phyloP scores from a whole-genome alignment of 352 stramenopile species.

The Globisporangium nunn region DNA sequence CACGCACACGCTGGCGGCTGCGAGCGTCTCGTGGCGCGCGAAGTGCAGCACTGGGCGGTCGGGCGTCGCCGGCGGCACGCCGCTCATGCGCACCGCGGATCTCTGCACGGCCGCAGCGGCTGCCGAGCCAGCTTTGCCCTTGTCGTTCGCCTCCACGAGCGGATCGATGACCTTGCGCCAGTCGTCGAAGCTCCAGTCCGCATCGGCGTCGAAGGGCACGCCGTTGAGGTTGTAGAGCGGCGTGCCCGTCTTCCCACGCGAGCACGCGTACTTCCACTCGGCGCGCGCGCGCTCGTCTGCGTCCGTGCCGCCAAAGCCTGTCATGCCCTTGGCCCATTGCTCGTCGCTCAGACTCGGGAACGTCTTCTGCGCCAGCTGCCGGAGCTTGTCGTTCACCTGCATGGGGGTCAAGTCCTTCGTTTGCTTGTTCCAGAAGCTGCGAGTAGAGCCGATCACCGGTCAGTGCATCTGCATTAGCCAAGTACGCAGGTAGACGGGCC shows the following conservation, averaged over 20 bases:
- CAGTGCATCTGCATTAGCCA: not conserved
- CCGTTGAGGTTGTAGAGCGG: constrained; percentile 78
- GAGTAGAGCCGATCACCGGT: not conserved
- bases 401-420: constrained; percentile 73
- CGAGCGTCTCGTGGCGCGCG: constrained; percentile 22
- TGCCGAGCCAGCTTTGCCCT: constrained; percentile 1
- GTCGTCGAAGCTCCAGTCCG: constrained; percentile 42
- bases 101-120: not conserved
- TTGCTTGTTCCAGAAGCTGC: constrained; percentile 70
- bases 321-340: constrained; percentile 71
- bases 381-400: constrained; percentile 59
- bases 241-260: constrained; percentile 62
- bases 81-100: constrained; percentile 26
- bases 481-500: not conserved
- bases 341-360: constrained; percentile 52
- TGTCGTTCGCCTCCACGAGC: constrained; percentile 26
- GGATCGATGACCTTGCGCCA: constrained; percentile 51
- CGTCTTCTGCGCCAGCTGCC: constrained; percentile 49
- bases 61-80: constrained; percentile 27
- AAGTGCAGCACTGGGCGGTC: constrained; percentile 58
- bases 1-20: constrained; percentile 31
- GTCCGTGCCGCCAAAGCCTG: constrained; percentile 63
- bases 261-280: constrained; percentile 80
- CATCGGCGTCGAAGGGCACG: constrained; percentile 47
- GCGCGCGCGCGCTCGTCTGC: constrained; percentile 49